Evolutionary conservation across 1,284 basidiomycete genomes (phyloP).

Genomic region (Melampsora larici-populina): DNA sequence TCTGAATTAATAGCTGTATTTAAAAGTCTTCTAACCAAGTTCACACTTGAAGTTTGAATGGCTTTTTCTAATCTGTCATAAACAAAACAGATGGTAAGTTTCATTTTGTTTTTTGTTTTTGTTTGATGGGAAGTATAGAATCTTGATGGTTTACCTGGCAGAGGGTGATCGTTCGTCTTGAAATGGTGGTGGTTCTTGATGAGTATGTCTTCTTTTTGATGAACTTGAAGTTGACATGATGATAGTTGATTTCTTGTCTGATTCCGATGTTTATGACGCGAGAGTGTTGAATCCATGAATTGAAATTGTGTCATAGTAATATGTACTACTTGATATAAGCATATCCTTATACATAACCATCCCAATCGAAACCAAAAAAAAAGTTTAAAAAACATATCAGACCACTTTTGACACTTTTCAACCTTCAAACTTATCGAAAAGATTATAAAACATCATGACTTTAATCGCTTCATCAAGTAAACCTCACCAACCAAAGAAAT

Average conservation of each 20-base stretch:
- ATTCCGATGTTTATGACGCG: no score
- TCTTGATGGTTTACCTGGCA: conserved; percentile 2
- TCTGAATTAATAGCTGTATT: background rate
- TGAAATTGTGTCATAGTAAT: no score
- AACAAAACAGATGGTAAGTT: no score
- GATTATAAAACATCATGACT: background rate
- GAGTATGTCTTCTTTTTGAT: conserved; percentile 9
- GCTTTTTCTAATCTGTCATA: conserved; percentile 7
- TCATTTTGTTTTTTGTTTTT: no score
- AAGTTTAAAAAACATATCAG: no score
- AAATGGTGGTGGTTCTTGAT: conserved; percentile 16
- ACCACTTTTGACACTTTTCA: no score
- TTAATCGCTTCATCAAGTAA: background rate
- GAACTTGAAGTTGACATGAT: conserved; percentile 2
- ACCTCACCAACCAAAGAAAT: background rate
- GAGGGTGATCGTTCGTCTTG: conserved; percentile 12
- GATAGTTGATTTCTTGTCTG: background rate
- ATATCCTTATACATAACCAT: no score
- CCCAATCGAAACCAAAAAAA: no score
- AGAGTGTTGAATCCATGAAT: no score
- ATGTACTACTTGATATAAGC: no score
- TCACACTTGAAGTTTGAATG: conserved; percentile 22
- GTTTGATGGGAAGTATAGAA: background rate
- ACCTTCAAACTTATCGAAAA: no score
- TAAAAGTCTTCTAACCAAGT: conserved; percentile 16